Percentiles rank a stretch among this genome's conserved stretches.
phyloP scores from a whole-genome alignment of 208 protist genomes.

The Acanthamoeba healyi region DNA sequence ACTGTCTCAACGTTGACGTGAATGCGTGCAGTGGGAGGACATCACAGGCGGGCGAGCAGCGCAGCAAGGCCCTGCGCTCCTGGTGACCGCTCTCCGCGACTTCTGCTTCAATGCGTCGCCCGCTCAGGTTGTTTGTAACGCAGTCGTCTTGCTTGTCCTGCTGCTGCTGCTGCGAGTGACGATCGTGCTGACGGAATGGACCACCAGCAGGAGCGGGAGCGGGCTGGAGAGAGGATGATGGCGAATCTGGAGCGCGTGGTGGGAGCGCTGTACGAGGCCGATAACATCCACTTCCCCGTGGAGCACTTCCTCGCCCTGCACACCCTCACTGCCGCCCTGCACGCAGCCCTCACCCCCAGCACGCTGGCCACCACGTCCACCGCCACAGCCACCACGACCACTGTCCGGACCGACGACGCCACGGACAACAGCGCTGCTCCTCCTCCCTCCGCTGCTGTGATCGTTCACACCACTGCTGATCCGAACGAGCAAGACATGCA shows the following conservation, averaged over 20 bases:
- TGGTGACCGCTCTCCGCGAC: not conserved
- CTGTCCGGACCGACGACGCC: not conserved
- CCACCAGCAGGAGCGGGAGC: too few relatives aligned
- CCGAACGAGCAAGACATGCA: too few relatives aligned
- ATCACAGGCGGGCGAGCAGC: not conserved
- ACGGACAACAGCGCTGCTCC: too few relatives aligned
- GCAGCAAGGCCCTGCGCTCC: not conserved
- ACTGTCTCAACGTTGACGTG: not conserved
- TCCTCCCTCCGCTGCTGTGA: too few relatives aligned
- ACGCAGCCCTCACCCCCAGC: not conserved
- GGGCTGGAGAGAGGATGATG: not conserved
- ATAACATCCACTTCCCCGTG: constrained; percentile 13
- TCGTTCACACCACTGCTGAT: too few relatives aligned
- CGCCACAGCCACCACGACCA: too few relatives aligned
- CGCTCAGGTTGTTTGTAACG: too few relatives aligned
- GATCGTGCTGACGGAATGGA: too few relatives aligned
- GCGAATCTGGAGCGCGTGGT: constrained; percentile 12
- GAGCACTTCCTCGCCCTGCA: constrained; percentile 26
- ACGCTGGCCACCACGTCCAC: too few relatives aligned
- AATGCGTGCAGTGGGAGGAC: constrained; percentile 2
- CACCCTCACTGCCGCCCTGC: not conserved
- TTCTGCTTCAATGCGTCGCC: not conserved
- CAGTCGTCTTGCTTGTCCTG: too few relatives aligned
- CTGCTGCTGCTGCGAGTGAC: too few relatives aligned
- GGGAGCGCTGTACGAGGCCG: not conserved